Evolutionary conservation across 2,329 filamentous ascomycete genomes (phyloP).

Genomic region (Aspergillus alliaceus): DNA sequence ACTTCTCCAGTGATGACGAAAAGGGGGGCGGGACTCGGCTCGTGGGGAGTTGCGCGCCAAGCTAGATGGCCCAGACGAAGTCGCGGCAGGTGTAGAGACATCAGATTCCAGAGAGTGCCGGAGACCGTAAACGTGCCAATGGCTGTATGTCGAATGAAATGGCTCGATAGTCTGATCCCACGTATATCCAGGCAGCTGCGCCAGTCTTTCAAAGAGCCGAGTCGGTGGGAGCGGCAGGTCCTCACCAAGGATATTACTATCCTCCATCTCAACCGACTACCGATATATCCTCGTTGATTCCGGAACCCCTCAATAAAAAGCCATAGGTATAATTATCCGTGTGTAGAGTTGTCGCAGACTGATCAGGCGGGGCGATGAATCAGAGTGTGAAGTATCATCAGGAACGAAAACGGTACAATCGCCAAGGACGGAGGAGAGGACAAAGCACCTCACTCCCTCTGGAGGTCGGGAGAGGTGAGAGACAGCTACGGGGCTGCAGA

Average conservation of each 20-base stretch:
- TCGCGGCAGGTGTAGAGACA: constrained; percentile 48
- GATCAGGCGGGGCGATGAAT: constrained; percentile 10
- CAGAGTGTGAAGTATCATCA: constrained; percentile 20
- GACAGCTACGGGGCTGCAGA: not conserved
- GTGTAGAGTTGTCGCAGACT: constrained; percentile 7
- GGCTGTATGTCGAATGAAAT: constrained; percentile 71
- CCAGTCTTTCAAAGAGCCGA: constrained; percentile 70
- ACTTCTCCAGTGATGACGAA: constrained; percentile 49
- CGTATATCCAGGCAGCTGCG: constrained; percentile 70
- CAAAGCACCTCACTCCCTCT: constrained; percentile 9
- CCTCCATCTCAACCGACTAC: constrained; percentile 31
- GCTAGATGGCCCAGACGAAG: constrained; percentile 44
- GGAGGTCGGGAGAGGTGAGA: not conserved
- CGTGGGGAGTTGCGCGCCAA: constrained; percentile 45
- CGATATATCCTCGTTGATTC: constrained; percentile 13
- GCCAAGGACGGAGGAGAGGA: constrained; percentile 18
- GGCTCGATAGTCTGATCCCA: constrained; percentile 66
- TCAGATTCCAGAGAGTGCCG: constrained; percentile 56
- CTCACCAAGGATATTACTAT: constrained; percentile 42
- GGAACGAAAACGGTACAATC: constrained; percentile 23
- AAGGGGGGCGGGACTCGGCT: constrained; percentile 39
- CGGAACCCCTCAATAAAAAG: constrained; percentile 16
- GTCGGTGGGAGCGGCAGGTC: constrained; percentile 58
- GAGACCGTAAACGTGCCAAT: constrained; percentile 73
- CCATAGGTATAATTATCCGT: constrained; percentile 20